Evolutionary conservation across 2,329 filamentous ascomycete species (phyloP).

Genomic region (Pestalotiopsis sp.): DNA sequence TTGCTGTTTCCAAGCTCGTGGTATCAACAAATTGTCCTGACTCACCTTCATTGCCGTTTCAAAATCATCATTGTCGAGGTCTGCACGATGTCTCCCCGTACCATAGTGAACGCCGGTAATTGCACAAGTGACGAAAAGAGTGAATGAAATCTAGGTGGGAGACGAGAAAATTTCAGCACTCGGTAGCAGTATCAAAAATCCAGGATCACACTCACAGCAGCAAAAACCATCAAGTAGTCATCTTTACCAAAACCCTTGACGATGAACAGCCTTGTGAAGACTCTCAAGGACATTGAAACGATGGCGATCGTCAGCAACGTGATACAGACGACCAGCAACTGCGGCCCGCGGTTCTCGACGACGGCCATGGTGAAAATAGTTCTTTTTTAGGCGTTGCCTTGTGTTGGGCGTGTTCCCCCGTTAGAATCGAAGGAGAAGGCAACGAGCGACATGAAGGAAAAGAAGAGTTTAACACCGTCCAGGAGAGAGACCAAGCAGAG

Average conservation of each 20-base stretch:
- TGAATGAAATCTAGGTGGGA: conserved; percentile 12
- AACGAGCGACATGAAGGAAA: conserved; percentile 3
- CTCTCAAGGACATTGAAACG: conserved; percentile 4
- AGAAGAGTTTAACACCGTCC: neutral
- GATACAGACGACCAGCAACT: conserved; percentile 13
- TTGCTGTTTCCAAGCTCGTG: neutral
- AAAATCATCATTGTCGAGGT: neutral
- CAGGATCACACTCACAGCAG: conserved; percentile 4
- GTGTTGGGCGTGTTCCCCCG: neutral
- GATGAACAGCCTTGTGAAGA: conserved; percentile 12
- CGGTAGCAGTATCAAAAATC: neutral
- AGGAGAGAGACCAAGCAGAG: neutral
- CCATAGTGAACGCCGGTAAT: conserved; percentile 16
- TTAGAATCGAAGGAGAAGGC: neutral
- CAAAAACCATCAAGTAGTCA: conserved; percentile 15
- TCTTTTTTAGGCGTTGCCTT: neutral
- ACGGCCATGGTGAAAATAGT: conserved; percentile 4
- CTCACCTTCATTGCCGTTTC: conserved; percentile 16
- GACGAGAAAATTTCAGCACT: too few relatives aligned
- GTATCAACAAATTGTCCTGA: neutral
- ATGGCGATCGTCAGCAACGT: conserved; percentile 12
- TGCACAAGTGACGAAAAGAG: conserved; percentile 13
- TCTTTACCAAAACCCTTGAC: conserved; percentile 14
- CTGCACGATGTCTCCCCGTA: conserved; percentile 12
- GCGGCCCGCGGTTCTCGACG: conserved; percentile 13